Base-by-base conservation (phyloP, 257 asterid species). In the Coffea eugenioides region DNA sequence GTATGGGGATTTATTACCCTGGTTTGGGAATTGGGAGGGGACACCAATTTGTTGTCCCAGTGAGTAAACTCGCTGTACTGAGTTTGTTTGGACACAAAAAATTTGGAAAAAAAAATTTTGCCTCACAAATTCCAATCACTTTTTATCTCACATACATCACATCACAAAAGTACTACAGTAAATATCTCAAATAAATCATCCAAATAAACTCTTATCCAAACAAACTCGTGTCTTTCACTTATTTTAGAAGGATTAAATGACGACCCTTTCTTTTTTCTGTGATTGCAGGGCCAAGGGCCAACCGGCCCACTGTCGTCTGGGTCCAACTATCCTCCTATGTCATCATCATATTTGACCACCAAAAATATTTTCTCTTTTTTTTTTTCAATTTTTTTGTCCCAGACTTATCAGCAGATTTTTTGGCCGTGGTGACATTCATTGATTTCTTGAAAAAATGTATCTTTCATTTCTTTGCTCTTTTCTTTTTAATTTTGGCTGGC, bases 141-240 rank as follows among this genome's bases (percentile, higher is more conserved):
- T n/a, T n/a, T n/a, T n/a, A n/a, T n/a, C n/a, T n/a, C n/a, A n/a
- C n/a, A n/a, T n/a, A n/a, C n/a, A n/a, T n/a, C n/a, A n/a, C n/a
- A n/a, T n/a, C n/a, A n/a, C n/a, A n/a, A n/a, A n/a, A n/a, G n/a
- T n/a, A n/a, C n/a, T n/a, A n/a, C n/a, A n/a, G n/a, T n/a, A n/a
- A n/a, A n/a, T n/a, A n/a, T n/a, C n/a, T n/a, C n/a, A n/a, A n/a
- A n/a, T n/a, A n/a, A n/a, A n/a, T n/a, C n/a, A n/a, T n/a, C n/a
- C n/a, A n/a, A n/a, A n/a, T n/a, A n/a, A n/a, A n/a, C n/a, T n/a
- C n/a, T n/a, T n/a, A n/a, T n/a, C n/a, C n/a, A n/a, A n/a, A n/a
- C n/a, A n/a, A n/a, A n/a, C n/a, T n/a, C 74, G 65, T 77, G 81
- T 77, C 82, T 77, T 82, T 77, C 85, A 25, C 79, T 39, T 43